Evolutionary conservation across 192 early-diverging fungal genomes (phyloP), one percentile per base, ranked within the genome.

Genomic region (Glomus cerebriforme): DNA sequence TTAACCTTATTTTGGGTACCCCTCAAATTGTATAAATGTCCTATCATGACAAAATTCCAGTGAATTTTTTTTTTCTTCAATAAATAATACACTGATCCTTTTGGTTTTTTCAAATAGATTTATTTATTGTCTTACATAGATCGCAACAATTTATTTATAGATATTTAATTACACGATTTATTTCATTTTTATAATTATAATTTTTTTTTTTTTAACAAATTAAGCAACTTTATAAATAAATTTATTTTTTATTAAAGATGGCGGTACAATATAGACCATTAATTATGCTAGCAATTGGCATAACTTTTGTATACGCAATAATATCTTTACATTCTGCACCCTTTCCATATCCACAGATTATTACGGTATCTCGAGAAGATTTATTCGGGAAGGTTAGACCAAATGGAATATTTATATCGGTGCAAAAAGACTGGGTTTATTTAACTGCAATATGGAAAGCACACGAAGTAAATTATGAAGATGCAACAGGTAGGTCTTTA

Each of bases 371-470:
- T 17, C 72, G 32, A 73, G 72, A 73, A 37, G 32, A 32, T 37
- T 31, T 73, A 58, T 73, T 73, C 47, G 29, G 12, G 6, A 7
- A 59, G 31, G 10, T 27, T 59, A 59, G 19, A 58, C 72, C 72
- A 9, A 45, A 73, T 34, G 72, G 72, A 24, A 31, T 73, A 73
- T 73, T 73, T 37, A 32, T 73, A 54, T 47, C 8, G 2, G 47
- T 49, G 10, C 27, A 58, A 31, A 24, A 73, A 19, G 72, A 73
- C n/a, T 73, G 72, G 72, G 47, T 73, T 29, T 73, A 73, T 58
- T 73, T 73, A 73, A 73, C 72, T 2, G 72, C 72, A 17, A 73
- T 73, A 73, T 73, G 72, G 72, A 73, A 73, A 59, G 72, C 29
- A 22, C 27, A 73, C 27, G 72, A 54, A 72, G 19, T 15, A 34